phyloP scores from a whole-genome alignment of 2,329 filamentous ascomycete genomes.

The Ascochyta pisi region DNA sequence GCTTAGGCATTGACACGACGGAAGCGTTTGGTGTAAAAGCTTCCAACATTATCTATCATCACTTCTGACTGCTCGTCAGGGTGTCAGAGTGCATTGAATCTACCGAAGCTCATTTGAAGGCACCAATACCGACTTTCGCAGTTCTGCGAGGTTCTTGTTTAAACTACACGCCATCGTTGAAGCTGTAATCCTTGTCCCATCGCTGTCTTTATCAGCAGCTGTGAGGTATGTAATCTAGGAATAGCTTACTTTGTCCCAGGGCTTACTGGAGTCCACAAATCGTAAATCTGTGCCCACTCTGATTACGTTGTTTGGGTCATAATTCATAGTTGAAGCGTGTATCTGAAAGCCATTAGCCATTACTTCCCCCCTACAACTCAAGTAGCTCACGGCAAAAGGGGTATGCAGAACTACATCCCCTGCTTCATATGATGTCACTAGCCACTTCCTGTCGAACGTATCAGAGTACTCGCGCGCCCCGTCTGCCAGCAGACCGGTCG shows the following conservation, averaged over 20 bases:
- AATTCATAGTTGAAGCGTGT: conserved; percentile 64
- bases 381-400: conserved; percentile 32
- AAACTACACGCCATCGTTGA: conserved; percentile 33
- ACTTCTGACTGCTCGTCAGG: too few species aligned
- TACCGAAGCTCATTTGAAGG: neutral
- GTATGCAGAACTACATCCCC: conserved; percentile 56
- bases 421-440: conserved; percentile 62
- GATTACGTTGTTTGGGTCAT: conserved; percentile 60
- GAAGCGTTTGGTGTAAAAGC: too few species aligned
- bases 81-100: too few species aligned
- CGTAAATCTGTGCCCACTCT: conserved; percentile 64
- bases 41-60: too few species aligned
- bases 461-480: conserved; percentile 55
- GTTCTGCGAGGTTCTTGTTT: neutral
- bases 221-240: neutral
- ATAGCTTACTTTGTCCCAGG: conserved; percentile 57
- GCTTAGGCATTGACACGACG: too few species aligned
- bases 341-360: conserved; percentile 52
- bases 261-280: conserved; percentile 60
- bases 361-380: too few species aligned
- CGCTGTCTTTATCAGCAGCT: conserved; percentile 27
- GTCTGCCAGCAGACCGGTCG: conserved; percentile 61
- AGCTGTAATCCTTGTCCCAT: conserved; percentile 43
- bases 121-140: neutral
- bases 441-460: conserved; percentile 56